A percentile compares a stretch with the other conserved stretches of the same genome.
These are phyloP conservation scores for Venturiaceae sp. DNA, from an alignment of 2,329 filamentous ascomycete species.

Conservation along the genomic window DNA sequence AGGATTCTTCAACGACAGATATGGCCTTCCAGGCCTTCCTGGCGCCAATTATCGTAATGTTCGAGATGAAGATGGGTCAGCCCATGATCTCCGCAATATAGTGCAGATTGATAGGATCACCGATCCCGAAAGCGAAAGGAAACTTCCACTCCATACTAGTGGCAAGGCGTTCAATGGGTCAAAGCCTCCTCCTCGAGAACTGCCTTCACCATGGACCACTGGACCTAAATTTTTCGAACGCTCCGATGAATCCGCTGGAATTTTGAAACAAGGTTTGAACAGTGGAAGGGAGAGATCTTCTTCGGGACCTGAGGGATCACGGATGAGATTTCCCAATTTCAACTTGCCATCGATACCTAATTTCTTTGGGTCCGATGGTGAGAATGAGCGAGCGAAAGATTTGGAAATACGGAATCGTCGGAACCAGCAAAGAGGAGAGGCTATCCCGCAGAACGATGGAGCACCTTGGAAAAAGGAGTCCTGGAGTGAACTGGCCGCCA, in stretches of 20 bases:
- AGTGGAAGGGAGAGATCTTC: constrained; percentile 24
- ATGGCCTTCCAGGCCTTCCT: constrained; percentile 11
- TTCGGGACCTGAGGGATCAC: constrained; percentile 26
- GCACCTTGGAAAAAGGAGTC: neutral
- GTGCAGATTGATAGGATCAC: neutral
- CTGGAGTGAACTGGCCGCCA: neutral
- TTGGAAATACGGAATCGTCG: neutral
- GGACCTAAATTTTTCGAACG: constrained; percentile 25
- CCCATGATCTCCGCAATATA: neutral
- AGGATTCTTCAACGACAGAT: constrained; percentile 11
- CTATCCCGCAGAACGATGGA: neutral
- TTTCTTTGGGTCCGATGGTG: neutral
- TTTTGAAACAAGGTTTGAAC: constrained; percentile 26
- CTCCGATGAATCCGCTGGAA: constrained; percentile 23
- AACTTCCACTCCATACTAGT: neutral
- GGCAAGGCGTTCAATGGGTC: neutral
- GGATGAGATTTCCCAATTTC: constrained; percentile 11
- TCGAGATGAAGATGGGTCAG: neutral
- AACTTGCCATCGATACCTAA: neutral
- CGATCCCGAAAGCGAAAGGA: neutral
- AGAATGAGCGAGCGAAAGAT: neutral
- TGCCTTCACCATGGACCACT: constrained; percentile 37
- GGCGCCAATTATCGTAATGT: constrained; percentile 10
- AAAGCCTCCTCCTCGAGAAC: neutral
- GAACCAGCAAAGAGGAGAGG: neutral